Percentiles rank a stretch among this genome's conserved stretches.
Evolutionary conservation across 2,329 filamentous ascomycete genomes (phyloP).

Genomic region (Chrysoporthe puriensis): DNA sequence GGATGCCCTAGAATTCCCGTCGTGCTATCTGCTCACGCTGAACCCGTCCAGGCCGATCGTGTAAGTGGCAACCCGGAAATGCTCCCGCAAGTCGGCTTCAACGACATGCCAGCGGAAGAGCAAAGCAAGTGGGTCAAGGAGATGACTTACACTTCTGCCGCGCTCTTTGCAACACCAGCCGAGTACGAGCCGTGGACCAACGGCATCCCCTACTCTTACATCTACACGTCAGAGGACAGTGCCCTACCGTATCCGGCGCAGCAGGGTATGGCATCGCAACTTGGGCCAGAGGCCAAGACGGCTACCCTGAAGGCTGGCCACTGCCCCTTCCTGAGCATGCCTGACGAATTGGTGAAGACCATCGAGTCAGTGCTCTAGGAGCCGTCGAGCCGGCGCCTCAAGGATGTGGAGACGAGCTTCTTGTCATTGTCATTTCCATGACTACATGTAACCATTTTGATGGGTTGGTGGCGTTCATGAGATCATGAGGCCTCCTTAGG

Average conservation of each 20-base stretch:
- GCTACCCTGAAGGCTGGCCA: conserved; percentile 23
- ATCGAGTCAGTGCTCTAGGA: conserved; percentile 7
- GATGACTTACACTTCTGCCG: conserved; percentile 29
- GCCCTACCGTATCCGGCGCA: conserved; percentile 27
- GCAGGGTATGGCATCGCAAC: conserved; percentile 23
- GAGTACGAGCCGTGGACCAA: conserved; percentile 31
- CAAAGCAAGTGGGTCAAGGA: conserved; percentile 21
- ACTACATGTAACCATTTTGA: no score
- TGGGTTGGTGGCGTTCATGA: background rate
- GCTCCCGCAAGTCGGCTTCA: conserved; percentile 28
- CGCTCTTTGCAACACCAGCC: conserved; percentile 28
- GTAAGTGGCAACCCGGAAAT: conserved; percentile 24
- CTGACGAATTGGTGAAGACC: conserved; percentile 23
- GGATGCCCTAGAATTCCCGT: background rate
- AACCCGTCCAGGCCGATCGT: conserved; percentile 19
- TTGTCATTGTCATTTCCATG: no score
- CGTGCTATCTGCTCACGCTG: background rate
- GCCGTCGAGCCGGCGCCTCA: no score
- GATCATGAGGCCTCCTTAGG: background rate
- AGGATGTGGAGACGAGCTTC: no score
- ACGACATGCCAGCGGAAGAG: conserved; percentile 28
- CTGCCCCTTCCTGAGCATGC: conserved; percentile 29
- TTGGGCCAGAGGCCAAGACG: conserved; percentile 23
- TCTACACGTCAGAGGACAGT: conserved; percentile 29
- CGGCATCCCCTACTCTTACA: conserved; percentile 30